Conservation (phyloP, 352 stramenopile genomes). For the Pythium rhizo-oryzae region DNA sequence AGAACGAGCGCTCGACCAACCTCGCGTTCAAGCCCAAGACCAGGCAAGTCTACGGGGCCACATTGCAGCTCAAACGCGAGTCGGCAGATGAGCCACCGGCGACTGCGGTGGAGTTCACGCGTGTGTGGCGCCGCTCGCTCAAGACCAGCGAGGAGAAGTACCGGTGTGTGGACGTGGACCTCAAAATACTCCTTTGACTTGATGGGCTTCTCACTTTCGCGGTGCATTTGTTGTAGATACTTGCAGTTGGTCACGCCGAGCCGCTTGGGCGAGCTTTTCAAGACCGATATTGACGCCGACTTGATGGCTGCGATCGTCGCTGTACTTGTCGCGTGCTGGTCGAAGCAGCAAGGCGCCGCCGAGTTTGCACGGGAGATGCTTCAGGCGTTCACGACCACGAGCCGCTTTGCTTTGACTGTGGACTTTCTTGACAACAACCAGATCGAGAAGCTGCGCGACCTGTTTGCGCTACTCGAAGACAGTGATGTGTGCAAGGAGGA, state of each 20-base stretch:
- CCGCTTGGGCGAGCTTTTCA: slow-evolving; percentile 58
- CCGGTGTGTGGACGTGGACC: neutral
- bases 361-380: slow-evolving; percentile 49
- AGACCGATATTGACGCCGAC: slow-evolving; percentile 70
- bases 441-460: slow-evolving; percentile 40
- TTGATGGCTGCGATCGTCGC: slow-evolving; percentile 68
- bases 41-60: slow-evolving; percentile 33
- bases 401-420: slow-evolving; percentile 60
- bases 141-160: slow-evolving; percentile 58
- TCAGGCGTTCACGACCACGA: slow-evolving; percentile 44
- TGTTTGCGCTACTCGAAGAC: slow-evolving; percentile 34
- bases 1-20: slow-evolving; percentile 54
- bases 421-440: slow-evolving; percentile 80
- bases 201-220: neutral
- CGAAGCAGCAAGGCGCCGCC: neutral
- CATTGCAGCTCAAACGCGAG: slow-evolving; percentile 31
- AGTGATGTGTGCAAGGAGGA: neutral
- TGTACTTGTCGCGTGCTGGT: slow-evolving; percentile 35
- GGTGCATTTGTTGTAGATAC: slow-evolving; percentile 49
- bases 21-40: slow-evolving; percentile 49
- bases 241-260: slow-evolving; percentile 54
- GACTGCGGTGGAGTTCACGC: slow-evolving; percentile 62
- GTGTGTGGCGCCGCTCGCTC: slow-evolving; percentile 73
- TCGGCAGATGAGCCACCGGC: slow-evolving; percentile 35
- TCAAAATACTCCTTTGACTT: no score